Conservation (phyloP, 352 stramenopile species). For the Pythium scleroteichum region DNA sequence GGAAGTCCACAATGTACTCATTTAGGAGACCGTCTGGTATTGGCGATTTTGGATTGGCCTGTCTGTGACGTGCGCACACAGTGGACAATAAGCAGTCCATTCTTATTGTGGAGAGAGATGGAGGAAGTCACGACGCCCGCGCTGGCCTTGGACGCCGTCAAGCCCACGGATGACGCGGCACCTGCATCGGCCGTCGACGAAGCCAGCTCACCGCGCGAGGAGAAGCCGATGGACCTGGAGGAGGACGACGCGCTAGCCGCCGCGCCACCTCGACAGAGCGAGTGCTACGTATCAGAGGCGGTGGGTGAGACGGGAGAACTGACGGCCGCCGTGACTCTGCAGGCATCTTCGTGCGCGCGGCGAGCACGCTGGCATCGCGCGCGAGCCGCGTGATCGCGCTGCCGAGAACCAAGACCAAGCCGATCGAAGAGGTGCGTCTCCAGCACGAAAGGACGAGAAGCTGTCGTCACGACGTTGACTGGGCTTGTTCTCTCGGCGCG, state of each 20-base stretch:
- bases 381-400: slow-evolving; percentile 19
- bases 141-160: background rate
- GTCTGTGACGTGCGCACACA: slow-evolving; percentile 19
- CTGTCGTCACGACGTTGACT: background rate
- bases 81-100: background rate
- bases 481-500: too few species aligned
- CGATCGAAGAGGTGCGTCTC: slow-evolving; percentile 6
- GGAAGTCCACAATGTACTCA: background rate
- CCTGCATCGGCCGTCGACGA: background rate
- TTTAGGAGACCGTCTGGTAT: slow-evolving; percentile 6
- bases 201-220: slow-evolving; percentile 1
- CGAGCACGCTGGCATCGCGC: slow-evolving; percentile 21
- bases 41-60: slow-evolving; percentile 6
- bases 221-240: slow-evolving; percentile 1
- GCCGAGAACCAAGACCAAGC: slow-evolving; percentile 9
- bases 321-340: background rate
- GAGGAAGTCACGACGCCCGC: too few species aligned
- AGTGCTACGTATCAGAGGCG: background rate
- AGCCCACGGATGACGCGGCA: background rate
- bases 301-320: background rate
- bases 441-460: too few species aligned
- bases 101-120: too few species aligned
- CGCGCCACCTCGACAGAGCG: slow-evolving; percentile 4
- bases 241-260: background rate
- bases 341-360: slow-evolving; percentile 22